Conservation (phyloP, 1,284 basidiomycete genomes). For the Inonotus obliquus region DNA sequence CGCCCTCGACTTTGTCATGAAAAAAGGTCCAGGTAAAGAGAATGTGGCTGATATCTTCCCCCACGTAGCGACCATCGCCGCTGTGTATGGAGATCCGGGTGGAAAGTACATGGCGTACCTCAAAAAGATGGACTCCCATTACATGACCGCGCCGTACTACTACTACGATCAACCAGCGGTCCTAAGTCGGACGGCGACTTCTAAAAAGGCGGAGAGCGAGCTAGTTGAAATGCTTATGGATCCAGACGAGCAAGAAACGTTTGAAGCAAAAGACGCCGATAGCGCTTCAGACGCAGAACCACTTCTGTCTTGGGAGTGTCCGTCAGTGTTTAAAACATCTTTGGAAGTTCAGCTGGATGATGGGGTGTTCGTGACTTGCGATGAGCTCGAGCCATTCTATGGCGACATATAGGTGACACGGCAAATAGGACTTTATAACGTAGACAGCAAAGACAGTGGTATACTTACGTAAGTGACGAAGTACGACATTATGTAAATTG, state of each 20-base stretch:
- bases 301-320: conserved; percentile 36
- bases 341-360: conserved; percentile 42
- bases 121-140: conserved; percentile 27
- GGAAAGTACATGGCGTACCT: conserved; percentile 49
- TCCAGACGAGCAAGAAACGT: background rate
- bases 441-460: too few species aligned
- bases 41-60: conserved; percentile 42
- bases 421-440: background rate
- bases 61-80: conserved; percentile 48
- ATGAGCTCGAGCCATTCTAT: conserved; percentile 41
- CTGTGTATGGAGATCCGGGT: conserved; percentile 52
- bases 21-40: conserved; percentile 39
- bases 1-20: conserved; percentile 52
- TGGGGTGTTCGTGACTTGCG: conserved; percentile 44
- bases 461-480: too few species aligned
- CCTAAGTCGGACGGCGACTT: conserved; percentile 22
- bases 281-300: conserved; percentile 4
- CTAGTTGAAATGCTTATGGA: background rate
- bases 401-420: conserved; percentile 12
- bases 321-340: conserved; percentile 33
- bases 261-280: background rate
- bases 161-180: conserved; percentile 46
- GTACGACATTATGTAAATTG: too few species aligned
- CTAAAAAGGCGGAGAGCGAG: background rate
- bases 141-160: conserved; percentile 42